phyloP scores from a whole-genome alignment of 1,284 basidiomycete species.

The Naganishia liquefaciens region DNA sequence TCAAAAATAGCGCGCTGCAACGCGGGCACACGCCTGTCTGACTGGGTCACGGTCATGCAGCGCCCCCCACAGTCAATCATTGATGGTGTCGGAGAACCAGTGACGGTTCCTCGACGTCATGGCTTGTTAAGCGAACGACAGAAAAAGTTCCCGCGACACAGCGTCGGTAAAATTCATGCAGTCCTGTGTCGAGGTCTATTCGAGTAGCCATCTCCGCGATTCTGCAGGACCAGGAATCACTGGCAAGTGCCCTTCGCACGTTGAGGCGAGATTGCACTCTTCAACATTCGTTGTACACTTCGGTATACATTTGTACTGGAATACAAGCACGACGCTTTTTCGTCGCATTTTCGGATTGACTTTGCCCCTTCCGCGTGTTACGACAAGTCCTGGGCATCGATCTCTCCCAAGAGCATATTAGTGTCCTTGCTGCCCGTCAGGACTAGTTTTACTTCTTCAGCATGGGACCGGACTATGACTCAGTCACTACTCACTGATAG shows the following conservation, averaged over 20 bases:
- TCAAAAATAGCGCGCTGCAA: slow-evolving; percentile 68
- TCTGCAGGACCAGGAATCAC: no score
- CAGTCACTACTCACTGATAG: slow-evolving; percentile 67
- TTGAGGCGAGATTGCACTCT: no score
- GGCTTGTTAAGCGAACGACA: no score
- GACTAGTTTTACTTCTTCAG: slow-evolving; percentile 56
- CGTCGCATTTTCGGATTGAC: background rate
- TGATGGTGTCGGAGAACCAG: no score
- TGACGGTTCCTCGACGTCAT: no score
- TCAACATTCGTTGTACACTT: background rate
- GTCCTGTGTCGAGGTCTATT: no score
- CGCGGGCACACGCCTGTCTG: slow-evolving; percentile 35
- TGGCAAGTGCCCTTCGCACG: no score
- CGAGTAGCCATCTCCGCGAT: no score
- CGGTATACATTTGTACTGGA: background rate
- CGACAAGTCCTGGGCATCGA: slow-evolving; percentile 60
- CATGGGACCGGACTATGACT: background rate
- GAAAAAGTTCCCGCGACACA: no score
- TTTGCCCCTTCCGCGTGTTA: slow-evolving; percentile 29
- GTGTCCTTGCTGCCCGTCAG: slow-evolving; percentile 84
- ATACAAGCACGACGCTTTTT: background rate
- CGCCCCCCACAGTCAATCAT: no score
- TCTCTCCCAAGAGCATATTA: slow-evolving; percentile 84
- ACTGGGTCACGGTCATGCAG: background rate
- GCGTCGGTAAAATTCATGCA: no score